Base-by-base conservation (phyloP, 2,329 filamentous ascomycete genomes). In the Paecilomyces sp. region DNA sequence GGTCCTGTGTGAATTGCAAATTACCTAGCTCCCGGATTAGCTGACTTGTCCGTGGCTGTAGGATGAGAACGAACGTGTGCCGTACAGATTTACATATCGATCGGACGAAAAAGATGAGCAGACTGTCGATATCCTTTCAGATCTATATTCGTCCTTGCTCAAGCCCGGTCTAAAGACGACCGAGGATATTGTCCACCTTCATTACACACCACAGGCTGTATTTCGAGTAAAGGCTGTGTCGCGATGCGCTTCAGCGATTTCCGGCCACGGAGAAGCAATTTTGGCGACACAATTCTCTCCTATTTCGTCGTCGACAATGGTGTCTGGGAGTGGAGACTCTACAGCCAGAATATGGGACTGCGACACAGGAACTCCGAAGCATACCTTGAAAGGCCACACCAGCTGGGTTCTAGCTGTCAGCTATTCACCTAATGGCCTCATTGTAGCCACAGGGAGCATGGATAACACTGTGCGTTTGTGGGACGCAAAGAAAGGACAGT, bases 301-400 rank as follows among this genome's bases (percentile, higher is more conserved):
- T 0, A 83, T 84, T 41, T 86, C 84, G 6, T 93, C 90, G 28
- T 86, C 86, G 11, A 83, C 88, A 60, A 83, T 97, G 74, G 92
- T 92, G 0, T 96, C 91, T 1, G 94, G 93, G 0, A 91, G 89
- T 62, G 94, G 94, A 54, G 94, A 99, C 70, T 89, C 89, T 66
- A 97, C 92, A 1, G 93, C 92, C 0, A 81, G 93, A 59, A 88
- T 97, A 77, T 97, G 91, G 91, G 92, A 99, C 69, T 92, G 91
- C 55, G 91, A 97, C 68, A 97, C 92, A 0, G 92, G 92, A 55
- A 97, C 92, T 11, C 92, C 92, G 0, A 84, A 91, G 62, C 85
- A 90, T 74, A 97, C 92, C 0, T 77, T 97, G 55, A 89, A 91
- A 67, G 92, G 92, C 0, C 94, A 97, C 74, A 88, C 88, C 1